Percentiles rank a stretch among this genome's conserved stretches.
phyloP scores from a whole-genome alignment of 1,139 yeast genomes.

The Candida sp. region DNA sequence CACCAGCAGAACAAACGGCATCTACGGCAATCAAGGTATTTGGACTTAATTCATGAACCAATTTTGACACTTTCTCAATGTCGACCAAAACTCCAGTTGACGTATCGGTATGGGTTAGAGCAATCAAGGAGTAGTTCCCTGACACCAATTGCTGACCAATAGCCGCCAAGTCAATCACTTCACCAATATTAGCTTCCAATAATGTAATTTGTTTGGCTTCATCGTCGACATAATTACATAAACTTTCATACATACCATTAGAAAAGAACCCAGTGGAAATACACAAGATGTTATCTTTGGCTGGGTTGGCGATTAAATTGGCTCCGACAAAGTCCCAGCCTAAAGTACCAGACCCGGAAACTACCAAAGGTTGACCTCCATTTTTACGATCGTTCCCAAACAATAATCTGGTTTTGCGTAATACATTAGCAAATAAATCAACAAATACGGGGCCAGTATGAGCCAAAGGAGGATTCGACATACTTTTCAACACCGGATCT shows the following conservation, averaged over 20 bases:
- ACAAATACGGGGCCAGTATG: conserved; percentile 5
- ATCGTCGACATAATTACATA: conserved; percentile 3
- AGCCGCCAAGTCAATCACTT: conserved; percentile 2
- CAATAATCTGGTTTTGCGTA: conserved; percentile 3
- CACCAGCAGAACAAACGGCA: conserved; percentile 10
- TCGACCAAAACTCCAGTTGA: conserved; percentile 10
- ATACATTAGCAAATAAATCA: conserved; percentile 3
- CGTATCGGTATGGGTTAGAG: conserved; percentile 9
- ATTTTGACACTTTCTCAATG: conserved; percentile 5
- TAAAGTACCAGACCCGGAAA: conserved; percentile 5
- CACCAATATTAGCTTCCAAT: conserved; percentile 6
- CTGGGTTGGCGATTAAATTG: conserved; percentile 3
- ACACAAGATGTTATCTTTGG: conserved; percentile 5
- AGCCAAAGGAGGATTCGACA: conserved; percentile 3
- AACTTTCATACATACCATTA: conserved; percentile 4
- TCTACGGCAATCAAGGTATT: conserved; percentile 9
- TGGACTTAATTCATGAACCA: conserved; percentile 6
- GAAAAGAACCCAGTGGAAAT: conserved; percentile 6
- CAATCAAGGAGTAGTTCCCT: conserved; percentile 4
- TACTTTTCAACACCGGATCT: conserved; percentile 1
- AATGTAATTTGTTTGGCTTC: conserved; percentile 4
- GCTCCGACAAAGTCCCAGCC: conserved; percentile 7
- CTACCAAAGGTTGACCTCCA: conserved; percentile 4
- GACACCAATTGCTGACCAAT: conserved; percentile 4
- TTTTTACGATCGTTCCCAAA: conserved; percentile 3